phyloP scores from a whole-genome alignment of 495 filamentous ascomycete species.

The Penicillium paxilli region DNA sequence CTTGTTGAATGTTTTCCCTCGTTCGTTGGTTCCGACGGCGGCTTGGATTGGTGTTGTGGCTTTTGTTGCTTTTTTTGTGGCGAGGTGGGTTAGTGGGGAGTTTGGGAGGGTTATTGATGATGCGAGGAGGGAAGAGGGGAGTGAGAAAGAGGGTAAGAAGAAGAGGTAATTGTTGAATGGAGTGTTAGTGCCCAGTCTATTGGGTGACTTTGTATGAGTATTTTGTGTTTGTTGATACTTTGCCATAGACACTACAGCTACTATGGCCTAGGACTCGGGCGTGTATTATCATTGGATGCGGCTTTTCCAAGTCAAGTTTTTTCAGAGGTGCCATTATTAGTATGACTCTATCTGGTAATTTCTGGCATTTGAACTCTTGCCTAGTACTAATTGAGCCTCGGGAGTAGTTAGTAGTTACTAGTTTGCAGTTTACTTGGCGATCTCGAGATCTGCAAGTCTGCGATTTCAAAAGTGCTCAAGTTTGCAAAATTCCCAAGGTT shows the following conservation, averaged over 20 bases:
- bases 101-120: slow-evolving; percentile 29
- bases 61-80: slow-evolving; percentile 48
- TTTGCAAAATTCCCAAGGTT: too few relatives aligned
- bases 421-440: too few relatives aligned
- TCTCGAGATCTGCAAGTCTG: too few relatives aligned
- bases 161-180: slow-evolving; percentile 14
- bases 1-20: slow-evolving; percentile 67
- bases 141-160: slow-evolving; percentile 18
- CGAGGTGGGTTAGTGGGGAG: slow-evolving; percentile 29
- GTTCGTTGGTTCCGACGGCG: slow-evolving; percentile 66
- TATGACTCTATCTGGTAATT: too few relatives aligned
- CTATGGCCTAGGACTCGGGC: background rate
- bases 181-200: background rate
- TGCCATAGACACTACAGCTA: too few relatives aligned
- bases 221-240: background rate
- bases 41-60: slow-evolving; percentile 59
- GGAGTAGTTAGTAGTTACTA: too few relatives aligned
- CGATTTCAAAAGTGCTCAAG: too few relatives aligned
- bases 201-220: background rate
- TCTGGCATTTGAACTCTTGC: too few relatives aligned
- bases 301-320: too few relatives aligned
- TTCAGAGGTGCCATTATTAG: too few relatives aligned
- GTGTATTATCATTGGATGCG: background rate
- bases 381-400: too few relatives aligned
- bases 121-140: slow-evolving; percentile 8